Evolutionary conservation across 805 yeast genomes (phyloP).

Genomic region (Wickerhamiella cacticola): DNA sequence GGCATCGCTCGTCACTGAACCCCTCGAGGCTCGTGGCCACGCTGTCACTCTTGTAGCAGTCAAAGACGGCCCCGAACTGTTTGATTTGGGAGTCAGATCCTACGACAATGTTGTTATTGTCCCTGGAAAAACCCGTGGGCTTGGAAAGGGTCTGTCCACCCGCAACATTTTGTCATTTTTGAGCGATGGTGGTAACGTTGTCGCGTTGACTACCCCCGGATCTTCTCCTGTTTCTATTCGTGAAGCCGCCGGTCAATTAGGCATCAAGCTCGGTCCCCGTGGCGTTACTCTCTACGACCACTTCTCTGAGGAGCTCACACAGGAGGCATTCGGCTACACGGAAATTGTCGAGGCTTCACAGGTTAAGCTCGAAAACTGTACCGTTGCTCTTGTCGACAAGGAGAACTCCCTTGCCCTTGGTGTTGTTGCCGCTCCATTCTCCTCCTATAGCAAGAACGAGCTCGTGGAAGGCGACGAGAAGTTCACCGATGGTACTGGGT

Average conservation of each 20-base stretch:
- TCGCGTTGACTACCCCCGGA: slow-evolving; percentile 45
- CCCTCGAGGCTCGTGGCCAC: slow-evolving; percentile 29
- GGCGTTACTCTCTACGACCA: slow-evolving; percentile 54
- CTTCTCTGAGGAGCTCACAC: slow-evolving; percentile 33
- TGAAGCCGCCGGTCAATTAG: slow-evolving; percentile 62
- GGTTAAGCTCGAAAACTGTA: neutral
- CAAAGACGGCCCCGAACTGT: slow-evolving; percentile 28
- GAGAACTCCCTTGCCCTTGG: slow-evolving; percentile 17
- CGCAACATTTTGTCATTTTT: slow-evolving; percentile 47
- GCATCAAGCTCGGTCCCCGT: slow-evolving; percentile 73
- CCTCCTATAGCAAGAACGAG: slow-evolving; percentile 21
- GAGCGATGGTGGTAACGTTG: slow-evolving; percentile 59
- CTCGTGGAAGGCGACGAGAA: slow-evolving; percentile 17
- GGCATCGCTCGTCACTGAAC: slow-evolving; percentile 16
- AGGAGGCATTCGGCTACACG: slow-evolving; percentile 22
- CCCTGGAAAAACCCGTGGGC: slow-evolving; percentile 39
- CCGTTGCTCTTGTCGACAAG: slow-evolving; percentile 18
- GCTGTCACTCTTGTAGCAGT: slow-evolving; percentile 27
- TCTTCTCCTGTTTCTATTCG: slow-evolving; percentile 52
- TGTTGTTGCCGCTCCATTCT: slow-evolving; percentile 19
- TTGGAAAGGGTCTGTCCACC: slow-evolving; percentile 34
- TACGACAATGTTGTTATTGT: slow-evolving; percentile 49
- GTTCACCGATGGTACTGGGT: slow-evolving; percentile 18
- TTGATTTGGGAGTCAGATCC: slow-evolving; percentile 34
- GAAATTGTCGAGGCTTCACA: slow-evolving; percentile 15